Base-by-base conservation (phyloP, 345 rosid genomes). In the Hibiscus tridactylites region DNA sequence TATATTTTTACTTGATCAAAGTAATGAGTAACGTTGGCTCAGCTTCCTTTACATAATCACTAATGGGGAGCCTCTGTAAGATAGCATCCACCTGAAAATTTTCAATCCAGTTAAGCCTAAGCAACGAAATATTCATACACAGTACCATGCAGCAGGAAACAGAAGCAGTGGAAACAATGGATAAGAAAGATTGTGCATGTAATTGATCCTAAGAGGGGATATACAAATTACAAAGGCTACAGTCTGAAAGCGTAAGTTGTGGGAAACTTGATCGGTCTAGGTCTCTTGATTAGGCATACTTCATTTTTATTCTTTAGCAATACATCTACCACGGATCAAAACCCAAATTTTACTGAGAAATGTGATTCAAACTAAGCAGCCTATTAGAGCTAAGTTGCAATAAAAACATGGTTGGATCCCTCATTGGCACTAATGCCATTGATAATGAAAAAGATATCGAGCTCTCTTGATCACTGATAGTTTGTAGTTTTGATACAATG, bases 61-160 rank as follows among this genome's bases (percentile, higher is more conserved):
- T 78, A 70, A 50, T 42, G 46, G 86, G 83, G 33, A 87, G 85
- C 84, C 80, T 83, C 75, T 81, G 85, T 79, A 76, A 74, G 79
- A 88, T 88, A 83, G 95, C 90, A 75, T 85, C 90, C 78, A 91
- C 93, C 97, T 91, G 97, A 81, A 84, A 81, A 78, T 50, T 71
- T 78, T 65, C 17, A 77, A 37, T 37, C 58, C 76, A 74, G 74
- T 65, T 60, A 75, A 83, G 85, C 37, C 11, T 2, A 56, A 19
- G 29, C 28, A 56, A 56, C 12, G 9, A 29, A 56, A 66, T 61
- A n/a, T 69, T n/a, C n/a, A n/a, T n/a, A n/a, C n/a, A n/a, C n/a
- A n/a, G n/a, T n/a, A n/a, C n/a, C n/a, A n/a, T n/a, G n/a, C n/a
- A n/a, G n/a, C n/a, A n/a, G n/a, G n/a, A n/a, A n/a, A n/a, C n/a